These are phyloP conservation scores for Gnomoniopsis smithogilvyi DNA, from an alignment of 2,329 filamentous ascomycete species.

Conservation along the genomic window DNA sequence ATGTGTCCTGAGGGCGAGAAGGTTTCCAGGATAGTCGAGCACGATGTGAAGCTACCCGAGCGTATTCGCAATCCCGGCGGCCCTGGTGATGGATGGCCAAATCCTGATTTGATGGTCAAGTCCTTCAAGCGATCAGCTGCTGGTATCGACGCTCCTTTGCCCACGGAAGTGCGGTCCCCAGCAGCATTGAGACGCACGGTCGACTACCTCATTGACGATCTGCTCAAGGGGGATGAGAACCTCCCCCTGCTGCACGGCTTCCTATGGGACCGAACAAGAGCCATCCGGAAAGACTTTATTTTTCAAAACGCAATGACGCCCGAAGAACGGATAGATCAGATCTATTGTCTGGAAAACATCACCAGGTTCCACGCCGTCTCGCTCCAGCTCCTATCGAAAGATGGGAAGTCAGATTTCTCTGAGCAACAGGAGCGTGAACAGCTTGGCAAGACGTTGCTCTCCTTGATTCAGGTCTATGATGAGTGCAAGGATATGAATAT, in stretches of 20 bases:
- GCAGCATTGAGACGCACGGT: conserved; percentile 55
- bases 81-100: conserved; percentile 39
- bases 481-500: conserved; percentile 59
- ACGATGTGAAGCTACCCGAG: conserved; percentile 55
- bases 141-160: conserved; percentile 63
- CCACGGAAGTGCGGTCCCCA: conserved; percentile 65
- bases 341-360: conserved; percentile 65
- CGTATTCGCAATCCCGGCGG: conserved; percentile 42
- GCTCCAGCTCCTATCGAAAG: conserved; percentile 59
- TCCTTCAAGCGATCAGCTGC: conserved; percentile 65
- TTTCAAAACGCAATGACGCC: conserved; percentile 60
- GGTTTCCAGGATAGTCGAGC: conserved; percentile 59
- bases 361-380: conserved; percentile 64
- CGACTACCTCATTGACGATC: conserved; percentile 60
- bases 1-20: conserved; percentile 69
- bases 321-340: conserved; percentile 54
- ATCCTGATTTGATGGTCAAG: conserved; percentile 59
- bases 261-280: conserved; percentile 65
- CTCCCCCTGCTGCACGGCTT: conserved; percentile 58
- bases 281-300: conserved; percentile 65
- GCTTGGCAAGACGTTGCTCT: conserved; percentile 61
- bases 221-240: conserved; percentile 53
- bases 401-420: conserved; percentile 57
- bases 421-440: conserved; percentile 68
- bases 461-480: conserved; percentile 64